These are phyloP conservation scores for Capronia epimyces DNA, from an alignment of 2,329 filamentous ascomycete species.

Conservation along the genomic window DNA sequence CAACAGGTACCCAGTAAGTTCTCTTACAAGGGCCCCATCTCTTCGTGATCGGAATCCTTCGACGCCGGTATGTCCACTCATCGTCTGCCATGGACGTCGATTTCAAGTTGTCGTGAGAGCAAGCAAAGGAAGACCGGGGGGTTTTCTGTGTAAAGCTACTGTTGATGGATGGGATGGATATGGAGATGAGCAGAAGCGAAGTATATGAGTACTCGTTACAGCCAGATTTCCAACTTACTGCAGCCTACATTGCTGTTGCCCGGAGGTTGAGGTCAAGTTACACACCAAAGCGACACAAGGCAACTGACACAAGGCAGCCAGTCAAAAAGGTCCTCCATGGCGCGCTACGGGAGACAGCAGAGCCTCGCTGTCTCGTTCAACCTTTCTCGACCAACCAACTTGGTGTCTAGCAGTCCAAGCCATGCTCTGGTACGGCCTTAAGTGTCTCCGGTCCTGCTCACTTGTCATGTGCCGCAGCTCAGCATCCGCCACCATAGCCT, in stretches of 20 bases:
- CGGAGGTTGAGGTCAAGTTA: background rate
- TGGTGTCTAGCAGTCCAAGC: background rate
- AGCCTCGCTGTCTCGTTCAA: background rate
- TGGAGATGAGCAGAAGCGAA: background rate
- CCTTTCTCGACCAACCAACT: background rate
- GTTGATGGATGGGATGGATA: too few species aligned
- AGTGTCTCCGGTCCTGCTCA: background rate
- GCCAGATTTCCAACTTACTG: background rate
- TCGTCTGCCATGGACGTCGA: conserved; percentile 5
- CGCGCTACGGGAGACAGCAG: background rate
- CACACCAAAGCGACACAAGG: conserved; percentile 2
- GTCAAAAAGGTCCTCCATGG: background rate
- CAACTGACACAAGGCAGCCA: background rate
- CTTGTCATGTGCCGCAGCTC: background rate
- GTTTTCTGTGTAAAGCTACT: background rate
- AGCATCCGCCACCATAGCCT: background rate
- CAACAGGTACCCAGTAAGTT: conserved; percentile 19
- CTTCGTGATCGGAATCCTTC: conserved; percentile 11
- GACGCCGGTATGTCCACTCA: conserved; percentile 9
- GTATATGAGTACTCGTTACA: background rate
- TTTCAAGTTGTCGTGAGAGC: background rate
- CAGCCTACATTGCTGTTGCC: background rate
- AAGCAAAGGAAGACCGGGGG: background rate
- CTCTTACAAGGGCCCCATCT: conserved; percentile 18
- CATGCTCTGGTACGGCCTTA: background rate